These are phyloP conservation scores for Peribolospora kevripleyi DNA, from an alignment of 768 basidiomycete species.

Conservation along the genomic window DNA sequence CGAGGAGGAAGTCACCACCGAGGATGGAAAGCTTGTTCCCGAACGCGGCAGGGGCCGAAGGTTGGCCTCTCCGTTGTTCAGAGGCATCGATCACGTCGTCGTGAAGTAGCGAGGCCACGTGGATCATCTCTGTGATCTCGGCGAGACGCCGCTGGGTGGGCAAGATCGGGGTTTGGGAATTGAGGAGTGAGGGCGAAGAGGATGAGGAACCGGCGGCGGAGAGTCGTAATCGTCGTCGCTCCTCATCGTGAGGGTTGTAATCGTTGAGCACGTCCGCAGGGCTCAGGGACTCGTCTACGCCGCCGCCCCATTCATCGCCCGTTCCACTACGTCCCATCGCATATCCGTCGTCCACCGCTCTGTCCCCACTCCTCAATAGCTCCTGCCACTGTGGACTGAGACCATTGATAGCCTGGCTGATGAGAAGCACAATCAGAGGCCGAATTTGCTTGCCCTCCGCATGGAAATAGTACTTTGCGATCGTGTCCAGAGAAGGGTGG, in stretches of 20 bases:
- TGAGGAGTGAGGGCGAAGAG: constrained; percentile 16
- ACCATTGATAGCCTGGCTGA: constrained; percentile 81
- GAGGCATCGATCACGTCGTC: constrained; percentile 66
- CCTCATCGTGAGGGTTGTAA: constrained; percentile 68
- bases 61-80: constrained; percentile 40
- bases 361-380: constrained; percentile 26
- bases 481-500: constrained; percentile 61
- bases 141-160: constrained; percentile 80
- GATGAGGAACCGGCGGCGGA: constrained; percentile 22
- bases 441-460: constrained; percentile 61
- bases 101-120: constrained; percentile 78
- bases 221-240: constrained; percentile 37
- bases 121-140: constrained; percentile 94
- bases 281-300: constrained; percentile 53
- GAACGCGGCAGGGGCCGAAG: constrained; percentile 48
- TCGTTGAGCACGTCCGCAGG: constrained; percentile 64
- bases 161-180: constrained; percentile 26
- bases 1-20: constrained; percentile 85
- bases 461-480: constrained; percentile 82
- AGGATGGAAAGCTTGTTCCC: constrained; percentile 86
- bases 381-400: constrained; percentile 32
- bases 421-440: constrained; percentile 66
- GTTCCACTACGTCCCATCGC: constrained; percentile 17
- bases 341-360: constrained; percentile 25
- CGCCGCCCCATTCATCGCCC: constrained; percentile 31